Conservation (phyloP, 2,329 filamentous ascomycete genomes). For the Leptosphaerulina australis region DNA sequence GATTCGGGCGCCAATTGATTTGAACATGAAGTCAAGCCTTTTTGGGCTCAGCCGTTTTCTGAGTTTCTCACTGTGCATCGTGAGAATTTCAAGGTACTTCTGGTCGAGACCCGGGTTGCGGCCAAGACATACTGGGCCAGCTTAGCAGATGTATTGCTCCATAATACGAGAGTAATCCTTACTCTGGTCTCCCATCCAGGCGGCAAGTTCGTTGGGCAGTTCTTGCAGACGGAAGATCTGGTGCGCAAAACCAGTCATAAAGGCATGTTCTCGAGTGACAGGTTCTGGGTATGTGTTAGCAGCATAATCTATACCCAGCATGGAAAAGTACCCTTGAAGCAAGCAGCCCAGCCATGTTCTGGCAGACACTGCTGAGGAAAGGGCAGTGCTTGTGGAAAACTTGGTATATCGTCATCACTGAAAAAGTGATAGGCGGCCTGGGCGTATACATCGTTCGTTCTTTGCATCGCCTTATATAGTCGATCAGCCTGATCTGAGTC, state of each 20-base stretch:
- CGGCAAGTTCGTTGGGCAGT: slow-evolving; percentile 48
- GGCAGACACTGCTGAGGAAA: slow-evolving; percentile 35
- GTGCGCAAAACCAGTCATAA: slow-evolving; percentile 51
- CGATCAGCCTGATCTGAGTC: slow-evolving; percentile 66
- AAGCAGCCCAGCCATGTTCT: slow-evolving; percentile 40
- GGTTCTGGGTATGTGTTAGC: slow-evolving; percentile 27
- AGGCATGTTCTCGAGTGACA: slow-evolving; percentile 47
- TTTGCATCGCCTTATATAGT: slow-evolving; percentile 62
- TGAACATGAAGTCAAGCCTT: slow-evolving; percentile 61
- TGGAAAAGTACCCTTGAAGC: slow-evolving; percentile 37
- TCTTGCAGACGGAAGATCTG: slow-evolving; percentile 46
- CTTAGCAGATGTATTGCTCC: slow-evolving; percentile 20
- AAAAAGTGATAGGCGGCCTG: slow-evolving; percentile 65
- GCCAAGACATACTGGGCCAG: slow-evolving; percentile 36
- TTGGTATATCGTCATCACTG: slow-evolving; percentile 21
- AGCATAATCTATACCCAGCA: neutral
- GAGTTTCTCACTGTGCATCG: slow-evolving; percentile 37
- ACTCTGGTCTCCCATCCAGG: slow-evolving; percentile 53
- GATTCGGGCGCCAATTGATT: slow-evolving; percentile 59
- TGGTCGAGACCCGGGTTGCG: slow-evolving; percentile 44
- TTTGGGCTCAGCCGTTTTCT: slow-evolving; percentile 47
- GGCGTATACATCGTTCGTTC: slow-evolving; percentile 64
- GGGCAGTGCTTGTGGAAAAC: slow-evolving; percentile 2
- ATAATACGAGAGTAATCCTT: neutral
- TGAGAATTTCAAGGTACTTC: slow-evolving; percentile 44